Base-by-base conservation (phyloP, 2,329 filamentous ascomycete species). In the Aschersonia sp. region DNA sequence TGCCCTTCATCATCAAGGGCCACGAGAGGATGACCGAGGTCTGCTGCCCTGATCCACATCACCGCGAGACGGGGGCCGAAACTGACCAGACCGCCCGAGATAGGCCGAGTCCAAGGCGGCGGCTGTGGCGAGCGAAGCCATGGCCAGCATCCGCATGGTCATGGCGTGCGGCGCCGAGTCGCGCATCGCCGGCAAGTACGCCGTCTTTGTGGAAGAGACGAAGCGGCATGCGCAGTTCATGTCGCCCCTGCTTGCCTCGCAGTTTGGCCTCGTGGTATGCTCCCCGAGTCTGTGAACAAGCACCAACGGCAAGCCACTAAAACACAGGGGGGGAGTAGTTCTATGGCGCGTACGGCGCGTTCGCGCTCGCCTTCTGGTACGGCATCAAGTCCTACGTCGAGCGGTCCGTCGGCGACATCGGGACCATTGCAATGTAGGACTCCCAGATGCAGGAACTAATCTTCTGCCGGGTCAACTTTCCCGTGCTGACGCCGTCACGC, bases 291-390 rank as follows among this genome's bases (percentile, higher is more conserved):
- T 37, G 35, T 12, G 35, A 8, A 37, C 12, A 8, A 8, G 12
- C 8, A 37, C 12, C 8, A 37, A 37, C 8, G 35, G 12, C 35
- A 8, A 37, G 35, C 12, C 35, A 37, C 35, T 37, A 12, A 37
- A 22, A 22, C 22, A 59, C 32, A 35, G 4, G 6, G 5, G 12
- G 12, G 2, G 35, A 37, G 9, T 39, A 71, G 63, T 79, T 77
- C 60, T 78, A 79, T 46, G 68, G 67, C 4, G 58, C 74, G 0
- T 76, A 71, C 48, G 58, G 64, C 3, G 66, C 71, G 0, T 80
- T 81, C 51, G 73, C 70, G 1, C 64, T 82, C 29, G 66, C 72
- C 6, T 83, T 83, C 51, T 83, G 77, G 77, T 82, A 74, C 52
- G 79, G 79, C 4, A 70, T 72, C 43, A 74, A 70, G 53, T 68